Conservation (phyloP, 106 monocot genomes). For the Cymbidium sinense region DNA sequence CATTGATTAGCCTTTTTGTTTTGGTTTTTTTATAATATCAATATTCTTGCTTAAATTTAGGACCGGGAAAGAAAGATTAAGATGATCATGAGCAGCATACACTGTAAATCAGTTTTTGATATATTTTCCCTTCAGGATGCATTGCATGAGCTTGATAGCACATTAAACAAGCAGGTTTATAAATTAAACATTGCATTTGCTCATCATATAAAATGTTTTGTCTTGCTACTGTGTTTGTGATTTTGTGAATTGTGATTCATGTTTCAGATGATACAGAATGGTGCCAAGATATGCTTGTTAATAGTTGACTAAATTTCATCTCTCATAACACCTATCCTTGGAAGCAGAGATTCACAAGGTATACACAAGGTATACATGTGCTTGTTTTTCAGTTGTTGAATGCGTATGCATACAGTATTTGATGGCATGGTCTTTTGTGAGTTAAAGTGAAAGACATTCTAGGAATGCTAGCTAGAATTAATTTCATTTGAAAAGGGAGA, state of each 20-base stretch:
- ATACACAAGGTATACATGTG: no score
- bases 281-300: slow-evolving; percentile 41
- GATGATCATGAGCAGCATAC: slow-evolving; percentile 62
- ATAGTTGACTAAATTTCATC: slow-evolving; percentile 86
- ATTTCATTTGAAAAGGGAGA: not conserved
- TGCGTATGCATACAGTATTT: no score
- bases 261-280: slow-evolving; percentile 37
- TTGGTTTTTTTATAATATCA: not conserved
- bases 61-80: slow-evolving; percentile 35
- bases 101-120: slow-evolving; percentile 72
- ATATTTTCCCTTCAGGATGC: slow-evolving; percentile 64
- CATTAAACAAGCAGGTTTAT: slow-evolving; percentile 36
- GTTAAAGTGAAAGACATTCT: not conserved
- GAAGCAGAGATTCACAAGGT: slow-evolving; percentile 76
- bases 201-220: not conserved
- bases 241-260: slow-evolving; percentile 13
- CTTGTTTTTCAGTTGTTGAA: not conserved
- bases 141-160: slow-evolving; percentile 43
- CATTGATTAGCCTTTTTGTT: not conserved
- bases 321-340: slow-evolving; percentile 60
- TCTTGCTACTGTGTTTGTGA: not conserved
- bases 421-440: not conserved
- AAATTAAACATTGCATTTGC: not conserved
- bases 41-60: slow-evolving; percentile 23
- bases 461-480: not conserved